Evolutionary conservation across 1,284 basidiomycete species (phyloP).

Genomic region (Stereum hirsutum): DNA sequence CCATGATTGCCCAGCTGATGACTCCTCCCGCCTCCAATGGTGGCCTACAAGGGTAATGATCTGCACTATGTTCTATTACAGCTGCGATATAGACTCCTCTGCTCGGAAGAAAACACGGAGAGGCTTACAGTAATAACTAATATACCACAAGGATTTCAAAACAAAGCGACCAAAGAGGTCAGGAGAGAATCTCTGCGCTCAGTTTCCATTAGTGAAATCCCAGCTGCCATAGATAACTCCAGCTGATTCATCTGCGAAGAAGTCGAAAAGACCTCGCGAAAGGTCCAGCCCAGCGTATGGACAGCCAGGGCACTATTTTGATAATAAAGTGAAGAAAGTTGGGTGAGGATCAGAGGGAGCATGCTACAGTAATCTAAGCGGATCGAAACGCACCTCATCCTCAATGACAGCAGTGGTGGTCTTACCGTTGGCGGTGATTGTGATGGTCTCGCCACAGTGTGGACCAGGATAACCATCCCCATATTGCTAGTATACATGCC

Average conservation of each 20-base stretch:
- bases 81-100: too few species aligned
- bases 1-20: too few species aligned
- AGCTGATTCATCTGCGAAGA: constrained; percentile 33
- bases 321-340: neutral
- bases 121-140: too few species aligned
- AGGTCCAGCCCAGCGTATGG: constrained; percentile 71
- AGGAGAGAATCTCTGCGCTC: too few species aligned
- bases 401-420: constrained; percentile 10
- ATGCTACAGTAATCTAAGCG: too few species aligned
- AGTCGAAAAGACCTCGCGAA: constrained; percentile 61
- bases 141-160: too few species aligned
- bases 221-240: constrained; percentile 55
- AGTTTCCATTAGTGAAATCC: constrained; percentile 30
- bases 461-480: constrained; percentile 4
- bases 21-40: too few species aligned
- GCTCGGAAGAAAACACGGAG: too few species aligned
- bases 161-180: too few species aligned
- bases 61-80: too few species aligned
- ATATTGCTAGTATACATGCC: constrained; percentile 8
- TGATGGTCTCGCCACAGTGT: constrained; percentile 10
- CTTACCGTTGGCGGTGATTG: constrained; percentile 10
- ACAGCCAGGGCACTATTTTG: constrained; percentile 56
- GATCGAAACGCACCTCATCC: constrained; percentile 12
- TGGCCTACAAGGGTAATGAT: too few species aligned
- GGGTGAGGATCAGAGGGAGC: neutral